Percentiles rank a stretch among this genome's conserved stretches.
These are phyloP conservation scores for Sanghuangporus sanghuang DNA, from an alignment of 1,284 basidiomycete species.

Conservation along the genomic window DNA sequence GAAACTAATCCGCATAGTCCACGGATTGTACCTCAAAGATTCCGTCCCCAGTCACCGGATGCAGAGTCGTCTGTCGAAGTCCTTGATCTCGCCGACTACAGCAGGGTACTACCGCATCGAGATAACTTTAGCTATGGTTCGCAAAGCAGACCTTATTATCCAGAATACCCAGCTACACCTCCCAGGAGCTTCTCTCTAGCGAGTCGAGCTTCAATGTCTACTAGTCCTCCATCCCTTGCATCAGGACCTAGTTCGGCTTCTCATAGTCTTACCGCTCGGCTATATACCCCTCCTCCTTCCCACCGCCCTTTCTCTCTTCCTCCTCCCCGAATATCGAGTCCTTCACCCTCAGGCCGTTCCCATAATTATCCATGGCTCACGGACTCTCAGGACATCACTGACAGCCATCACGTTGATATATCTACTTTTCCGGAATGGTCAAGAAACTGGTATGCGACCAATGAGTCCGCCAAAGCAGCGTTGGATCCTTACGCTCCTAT, in stretches of 20 bases:
- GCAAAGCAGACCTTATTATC: constrained; percentile 23
- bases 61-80: constrained; percentile 61
- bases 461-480: constrained; percentile 19
- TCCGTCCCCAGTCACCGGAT: constrained; percentile 49
- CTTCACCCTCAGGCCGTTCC: constrained; percentile 7
- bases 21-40: constrained; percentile 28
- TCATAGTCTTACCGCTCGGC: constrained; percentile 30
- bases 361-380: constrained; percentile 18
- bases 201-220: constrained; percentile 31
- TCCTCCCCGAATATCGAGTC: constrained; percentile 19
- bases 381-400: constrained; percentile 14
- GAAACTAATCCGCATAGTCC: constrained; percentile 26
- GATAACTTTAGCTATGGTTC: neutral
- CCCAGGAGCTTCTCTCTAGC: constrained; percentile 33
- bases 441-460: constrained; percentile 45
- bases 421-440: constrained; percentile 59
- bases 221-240: constrained; percentile 39
- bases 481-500: constrained; percentile 23
- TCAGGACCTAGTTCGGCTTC: constrained; percentile 40
- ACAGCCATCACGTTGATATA: constrained; percentile 40
- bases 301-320: constrained; percentile 48
- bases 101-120: constrained; percentile 36
- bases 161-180: constrained; percentile 35
- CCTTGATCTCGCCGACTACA: constrained; percentile 65
- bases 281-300: constrained; percentile 19